Base-by-base conservation (phyloP, 176 grass and related monocot species). In the Thinopyrum elongatum region DNA sequence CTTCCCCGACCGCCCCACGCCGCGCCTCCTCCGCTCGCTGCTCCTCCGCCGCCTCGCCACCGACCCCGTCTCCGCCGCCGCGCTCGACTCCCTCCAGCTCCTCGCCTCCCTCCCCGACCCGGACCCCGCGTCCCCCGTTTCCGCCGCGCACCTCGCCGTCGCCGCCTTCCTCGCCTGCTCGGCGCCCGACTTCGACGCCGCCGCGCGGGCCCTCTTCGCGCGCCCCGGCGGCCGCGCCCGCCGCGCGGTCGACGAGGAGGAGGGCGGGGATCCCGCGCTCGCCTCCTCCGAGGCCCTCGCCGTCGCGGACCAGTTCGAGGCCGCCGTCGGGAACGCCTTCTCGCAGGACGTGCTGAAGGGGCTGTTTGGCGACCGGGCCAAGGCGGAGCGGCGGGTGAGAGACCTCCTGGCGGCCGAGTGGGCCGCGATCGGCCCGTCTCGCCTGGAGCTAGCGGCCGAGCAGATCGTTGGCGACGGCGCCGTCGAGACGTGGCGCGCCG, bases 31-130 rank as follows among this genome's bases (percentile, higher is more conserved):
- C 42, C 57, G 84, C 0, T 58, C 39, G 2, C 1, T 86, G 10
- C 84, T 90, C 74, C 84, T 90, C 74, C 84, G 89, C 84, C 80
- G 84, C 74, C 84, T 90, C 66, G 65, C 31, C 42, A 15, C 65
- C 14, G 84, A 90, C 80, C 84, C 89, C 1, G n/a, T 90, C 80
- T 90, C 84, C 57, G 2, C 84, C 5, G 3, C 57, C 19, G 41
- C 89, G 2, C 80, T 90, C 74, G 89, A 86, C 74, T 35, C 65
- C 5, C 79, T 90, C 55, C 41, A 90, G 31, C 80, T 90, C 25
- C 80, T 90, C 55, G 79, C 84, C 55, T 83, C 80, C 26, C 74
- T 74, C 42, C 57, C 84, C 10, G 53, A 11, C 41, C 33, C 89
- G 10, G 65, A 7, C 23, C 16, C 30, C n/a, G 2, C 41, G 66